A percentile compares a stretch with the other conserved stretches of the same genome.
These are phyloP conservation scores for Pseudocercospora crystallina DNA, from an alignment of 2,329 filamentous ascomycete genomes.

Conservation along the genomic window DNA sequence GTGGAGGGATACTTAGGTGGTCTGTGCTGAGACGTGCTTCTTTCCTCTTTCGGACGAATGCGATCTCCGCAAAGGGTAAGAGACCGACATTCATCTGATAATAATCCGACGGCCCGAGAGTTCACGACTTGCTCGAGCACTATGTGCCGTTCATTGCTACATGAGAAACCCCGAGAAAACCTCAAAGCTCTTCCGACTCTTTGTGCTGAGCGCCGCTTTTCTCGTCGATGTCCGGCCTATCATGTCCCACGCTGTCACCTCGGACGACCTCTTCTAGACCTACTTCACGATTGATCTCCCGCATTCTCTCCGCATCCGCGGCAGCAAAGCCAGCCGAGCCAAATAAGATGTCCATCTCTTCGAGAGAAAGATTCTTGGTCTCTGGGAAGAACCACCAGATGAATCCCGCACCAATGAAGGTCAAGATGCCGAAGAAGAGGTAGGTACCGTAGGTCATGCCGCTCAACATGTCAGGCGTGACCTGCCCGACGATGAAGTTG, in stretches of 20 bases:
- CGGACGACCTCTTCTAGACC: conserved; percentile 51
- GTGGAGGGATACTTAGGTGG: no score
- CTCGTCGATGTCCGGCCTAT: conserved; percentile 14
- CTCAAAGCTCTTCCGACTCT: conserved; percentile 12
- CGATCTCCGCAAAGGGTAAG: no score
- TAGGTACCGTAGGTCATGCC: conserved; percentile 69
- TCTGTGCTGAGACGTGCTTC: no score
- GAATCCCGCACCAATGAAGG: conserved; percentile 59
- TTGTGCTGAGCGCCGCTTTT: conserved; percentile 18
- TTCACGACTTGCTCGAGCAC: no score
- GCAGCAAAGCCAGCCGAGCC: conserved; percentile 61
- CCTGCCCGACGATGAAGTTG: conserved; percentile 60
- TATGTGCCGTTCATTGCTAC: no score
- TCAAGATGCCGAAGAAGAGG: conserved; percentile 67
- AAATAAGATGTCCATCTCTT: conserved; percentile 38
- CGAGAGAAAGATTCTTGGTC: conserved; percentile 53
- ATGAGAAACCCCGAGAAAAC: no score
- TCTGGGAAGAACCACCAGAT: conserved; percentile 56
- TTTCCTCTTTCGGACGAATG: no score
- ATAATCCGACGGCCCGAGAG: no score
- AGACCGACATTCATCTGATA: no score
- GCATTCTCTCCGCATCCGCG: conserved; percentile 68
- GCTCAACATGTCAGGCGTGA: conserved; percentile 67
- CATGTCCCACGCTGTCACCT: conserved; percentile 17
- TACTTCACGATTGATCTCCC: conserved; percentile 70